Evolutionary conservation across 73 alveolate genomes (phyloP).

Genomic region (Paramecium biaurelia): DNA sequence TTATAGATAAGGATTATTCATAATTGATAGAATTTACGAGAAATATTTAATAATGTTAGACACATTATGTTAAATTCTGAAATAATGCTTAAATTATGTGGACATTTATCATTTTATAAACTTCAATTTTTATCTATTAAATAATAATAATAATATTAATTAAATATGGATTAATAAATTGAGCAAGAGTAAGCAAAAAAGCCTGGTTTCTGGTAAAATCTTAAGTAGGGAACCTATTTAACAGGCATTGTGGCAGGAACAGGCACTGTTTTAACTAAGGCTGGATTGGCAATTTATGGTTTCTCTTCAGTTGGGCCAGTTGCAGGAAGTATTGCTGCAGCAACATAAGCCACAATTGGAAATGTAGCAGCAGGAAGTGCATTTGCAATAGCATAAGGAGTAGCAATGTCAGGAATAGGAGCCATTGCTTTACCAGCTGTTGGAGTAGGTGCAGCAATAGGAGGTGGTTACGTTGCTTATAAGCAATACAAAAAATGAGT

Average conservation of each 20-base stretch:
- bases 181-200: too few relatives aligned
- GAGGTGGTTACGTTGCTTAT: background rate
- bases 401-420: background rate
- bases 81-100: too few relatives aligned
- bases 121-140: too few relatives aligned
- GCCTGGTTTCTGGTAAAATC: background rate
- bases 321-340: slow-evolving; percentile 1
- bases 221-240: background rate
- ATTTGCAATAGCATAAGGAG: background rate
- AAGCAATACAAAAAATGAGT: background rate
- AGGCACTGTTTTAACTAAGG: background rate
- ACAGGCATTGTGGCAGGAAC: background rate
- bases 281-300: background rate
- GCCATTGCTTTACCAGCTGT: background rate
- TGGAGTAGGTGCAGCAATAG: background rate
- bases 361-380: slow-evolving; percentile 7
- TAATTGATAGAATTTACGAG: too few relatives aligned
- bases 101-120: too few relatives aligned
- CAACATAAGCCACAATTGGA: background rate
- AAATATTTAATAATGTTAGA: too few relatives aligned
- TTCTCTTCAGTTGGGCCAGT: background rate
- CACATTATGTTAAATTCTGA: too few relatives aligned
- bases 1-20: too few relatives aligned
- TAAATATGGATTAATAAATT: too few relatives aligned
- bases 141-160: too few relatives aligned